Percentiles rank a stretch among this genome's conserved stretches.
Evolutionary conservation across 495 filamentous ascomycete species (phyloP).

Genomic region (Pyrenopolyporus hunteri): DNA sequence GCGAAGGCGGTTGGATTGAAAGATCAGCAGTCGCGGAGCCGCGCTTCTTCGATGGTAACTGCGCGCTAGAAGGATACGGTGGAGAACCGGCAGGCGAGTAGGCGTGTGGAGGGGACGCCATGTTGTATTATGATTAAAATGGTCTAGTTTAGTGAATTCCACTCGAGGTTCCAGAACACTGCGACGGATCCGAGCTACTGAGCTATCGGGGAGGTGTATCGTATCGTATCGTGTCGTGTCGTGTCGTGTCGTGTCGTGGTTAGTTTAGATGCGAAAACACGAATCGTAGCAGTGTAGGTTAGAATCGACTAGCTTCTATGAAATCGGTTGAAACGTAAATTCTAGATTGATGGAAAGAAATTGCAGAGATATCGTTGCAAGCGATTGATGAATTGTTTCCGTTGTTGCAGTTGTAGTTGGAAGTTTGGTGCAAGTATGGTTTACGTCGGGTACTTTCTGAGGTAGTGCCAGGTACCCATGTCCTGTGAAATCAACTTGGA

Average conservation of each 20-base stretch:
- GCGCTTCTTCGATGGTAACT: constrained; percentile 65
- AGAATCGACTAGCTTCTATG: too few species aligned
- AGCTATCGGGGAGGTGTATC: constrained; percentile 1
- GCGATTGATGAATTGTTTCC: too few species aligned
- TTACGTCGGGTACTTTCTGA: too few species aligned
- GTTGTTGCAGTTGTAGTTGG: too few species aligned
- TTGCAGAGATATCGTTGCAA: too few species aligned
- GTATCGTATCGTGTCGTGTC: neutral
- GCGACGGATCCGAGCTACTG: constrained; percentile 15
- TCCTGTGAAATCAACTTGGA: too few species aligned
- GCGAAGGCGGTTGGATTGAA: constrained; percentile 46
- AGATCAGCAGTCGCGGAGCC: constrained; percentile 54
- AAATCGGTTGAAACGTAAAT: too few species aligned
- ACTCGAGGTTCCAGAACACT: neutral
- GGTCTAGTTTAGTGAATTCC: constrained; percentile 19
- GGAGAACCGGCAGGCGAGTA: constrained; percentile 58
- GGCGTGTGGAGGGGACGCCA: constrained; percentile 66
- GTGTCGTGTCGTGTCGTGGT: too few species aligned
- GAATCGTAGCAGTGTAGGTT: too few species aligned
- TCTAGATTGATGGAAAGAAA: too few species aligned
- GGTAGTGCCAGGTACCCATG: too few species aligned
- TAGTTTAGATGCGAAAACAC: neutral
- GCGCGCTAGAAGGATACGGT: constrained; percentile 54
- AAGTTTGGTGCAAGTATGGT: too few species aligned
- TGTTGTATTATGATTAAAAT: constrained; percentile 37